phyloP scores from a whole-genome alignment of 805 yeast genomes.

The Yueomyces sp. region DNA sequence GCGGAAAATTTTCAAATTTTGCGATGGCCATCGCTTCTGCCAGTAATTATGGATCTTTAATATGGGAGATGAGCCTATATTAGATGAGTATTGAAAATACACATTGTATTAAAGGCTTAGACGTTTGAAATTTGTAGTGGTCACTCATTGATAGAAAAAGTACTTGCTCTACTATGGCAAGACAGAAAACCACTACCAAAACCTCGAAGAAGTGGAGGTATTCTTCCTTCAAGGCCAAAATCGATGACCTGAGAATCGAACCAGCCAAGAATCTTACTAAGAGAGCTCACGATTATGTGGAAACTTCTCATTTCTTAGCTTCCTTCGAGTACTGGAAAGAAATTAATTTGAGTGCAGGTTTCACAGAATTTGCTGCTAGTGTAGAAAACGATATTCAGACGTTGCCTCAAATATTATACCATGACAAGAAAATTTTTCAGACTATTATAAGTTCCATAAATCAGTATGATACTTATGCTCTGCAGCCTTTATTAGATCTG shows the following conservation, averaged over 20 bases:
- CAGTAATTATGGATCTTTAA: no score
- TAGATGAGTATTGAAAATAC: no score
- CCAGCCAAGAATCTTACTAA: slow-evolving; percentile 44
- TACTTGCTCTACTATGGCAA: slow-evolving; percentile 13
- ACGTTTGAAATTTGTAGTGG: no score
- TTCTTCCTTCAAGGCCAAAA: slow-evolving; percentile 69
- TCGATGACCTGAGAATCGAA: slow-evolving; percentile 74
- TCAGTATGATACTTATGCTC: slow-evolving; percentile 51
- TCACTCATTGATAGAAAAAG: no score
- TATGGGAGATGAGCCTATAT: no score
- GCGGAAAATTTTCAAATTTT: no score
- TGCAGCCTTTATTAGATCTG: slow-evolving; percentile 72
- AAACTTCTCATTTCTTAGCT: slow-evolving; percentile 64
- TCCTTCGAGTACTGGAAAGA: slow-evolving; percentile 82
- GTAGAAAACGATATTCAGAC: slow-evolving; percentile 48
- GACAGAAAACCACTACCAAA: slow-evolving; percentile 35
- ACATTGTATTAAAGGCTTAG: no score
- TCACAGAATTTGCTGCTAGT: slow-evolving; percentile 46
- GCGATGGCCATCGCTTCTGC: no score
- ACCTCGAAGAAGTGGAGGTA: slow-evolving; percentile 48
- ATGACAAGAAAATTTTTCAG: slow-evolving; percentile 48
- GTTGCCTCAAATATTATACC: slow-evolving; percentile 68
- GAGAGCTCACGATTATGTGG: slow-evolving; percentile 57
- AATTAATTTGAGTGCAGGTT: slow-evolving; percentile 61
- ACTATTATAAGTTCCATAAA: slow-evolving; percentile 34